Percentiles rank a stretch among this genome's conserved stretches.
phyloP scores from a whole-genome alignment of 441 rosid species.

The Pelargonium fulgidum region DNA sequence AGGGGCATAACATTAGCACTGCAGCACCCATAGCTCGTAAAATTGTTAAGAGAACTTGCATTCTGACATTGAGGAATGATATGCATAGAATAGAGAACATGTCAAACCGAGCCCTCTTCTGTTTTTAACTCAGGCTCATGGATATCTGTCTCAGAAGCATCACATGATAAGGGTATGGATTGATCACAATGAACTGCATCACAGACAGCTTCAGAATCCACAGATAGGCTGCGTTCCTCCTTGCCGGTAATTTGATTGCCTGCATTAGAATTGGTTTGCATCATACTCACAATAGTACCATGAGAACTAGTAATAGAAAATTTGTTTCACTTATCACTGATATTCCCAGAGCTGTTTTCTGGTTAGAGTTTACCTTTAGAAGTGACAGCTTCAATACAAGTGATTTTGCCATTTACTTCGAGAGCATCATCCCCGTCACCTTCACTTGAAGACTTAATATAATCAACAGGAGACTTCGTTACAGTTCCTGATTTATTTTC shows the following conservation, averaged over 20 bases:
- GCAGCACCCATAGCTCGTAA: neutral
- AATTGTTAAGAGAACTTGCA: neutral
- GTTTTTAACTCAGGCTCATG: slow-evolving; percentile 12
- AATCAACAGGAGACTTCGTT: slow-evolving; percentile 4
- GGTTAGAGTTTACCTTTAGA: slow-evolving; percentile 8
- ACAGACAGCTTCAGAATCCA: slow-evolving; percentile 11
- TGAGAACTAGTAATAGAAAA: slow-evolving; percentile 12
- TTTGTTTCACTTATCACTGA: slow-evolving; percentile 10
- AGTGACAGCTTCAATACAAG: slow-evolving; percentile 20
- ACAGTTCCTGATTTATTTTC: slow-evolving; percentile 22
- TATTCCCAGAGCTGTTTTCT: slow-evolving; percentile 14
- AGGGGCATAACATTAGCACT: slow-evolving; percentile 1
- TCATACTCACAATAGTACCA: neutral
- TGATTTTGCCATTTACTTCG: slow-evolving; percentile 8
- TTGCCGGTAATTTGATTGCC: slow-evolving; percentile 12
- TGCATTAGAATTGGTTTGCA: slow-evolving; percentile 17
- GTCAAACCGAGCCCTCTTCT: slow-evolving; percentile 8
- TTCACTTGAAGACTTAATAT: slow-evolving; percentile 5
- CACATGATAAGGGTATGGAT: slow-evolving; percentile 3
- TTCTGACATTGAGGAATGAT: slow-evolving; percentile 2
- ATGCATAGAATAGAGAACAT: neutral
- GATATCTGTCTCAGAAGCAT: slow-evolving; percentile 10
- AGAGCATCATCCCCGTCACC: slow-evolving; percentile 6
- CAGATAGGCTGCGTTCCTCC: slow-evolving; percentile 10
- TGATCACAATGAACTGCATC: slow-evolving; percentile 14